phyloP scores from a whole-genome alignment of 192 early-diverging fungal genomes.

The Linnemannia zychae region DNA sequence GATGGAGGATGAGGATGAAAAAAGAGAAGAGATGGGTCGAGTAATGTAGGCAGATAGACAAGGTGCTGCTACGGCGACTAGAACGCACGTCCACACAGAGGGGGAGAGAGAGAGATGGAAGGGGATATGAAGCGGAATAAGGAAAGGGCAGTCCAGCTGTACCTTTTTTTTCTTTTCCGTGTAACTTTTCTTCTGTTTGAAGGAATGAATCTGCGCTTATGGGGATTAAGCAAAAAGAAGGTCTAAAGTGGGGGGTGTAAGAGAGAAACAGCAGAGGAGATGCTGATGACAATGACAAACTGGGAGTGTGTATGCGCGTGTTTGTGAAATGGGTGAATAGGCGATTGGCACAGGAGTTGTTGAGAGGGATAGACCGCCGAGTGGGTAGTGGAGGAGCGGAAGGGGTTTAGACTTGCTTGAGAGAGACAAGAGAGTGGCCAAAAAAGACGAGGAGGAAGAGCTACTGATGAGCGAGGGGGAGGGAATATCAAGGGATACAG shows the following conservation, averaged over 20 bases:
- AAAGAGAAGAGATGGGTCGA: too few species aligned
- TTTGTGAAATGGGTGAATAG: neutral
- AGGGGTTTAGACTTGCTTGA: neutral
- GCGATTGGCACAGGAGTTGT: neutral
- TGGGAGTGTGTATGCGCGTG: too few species aligned
- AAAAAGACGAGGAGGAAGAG: neutral
- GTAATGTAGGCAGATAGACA: too few species aligned
- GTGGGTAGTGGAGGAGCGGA: neutral
- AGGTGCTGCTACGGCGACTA: too few species aligned
- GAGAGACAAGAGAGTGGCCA: neutral
- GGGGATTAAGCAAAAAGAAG: neutral
- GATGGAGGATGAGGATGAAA: too few species aligned
- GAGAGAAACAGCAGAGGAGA: neutral
- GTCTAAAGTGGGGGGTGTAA: neutral
- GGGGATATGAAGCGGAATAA: neutral
- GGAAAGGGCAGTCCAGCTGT: conserved; percentile 41
- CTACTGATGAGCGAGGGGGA: neutral
- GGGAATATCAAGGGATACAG: neutral
- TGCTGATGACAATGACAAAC: neutral
- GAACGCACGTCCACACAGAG: neutral
- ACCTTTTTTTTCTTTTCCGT: neutral
- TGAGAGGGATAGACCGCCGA: neutral
- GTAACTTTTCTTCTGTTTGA: too few species aligned
- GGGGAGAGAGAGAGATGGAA: too few species aligned
- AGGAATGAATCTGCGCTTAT: too few species aligned